Conservation (phyloP, 352 stramenopile species). For the Pythium sp. region DNA sequence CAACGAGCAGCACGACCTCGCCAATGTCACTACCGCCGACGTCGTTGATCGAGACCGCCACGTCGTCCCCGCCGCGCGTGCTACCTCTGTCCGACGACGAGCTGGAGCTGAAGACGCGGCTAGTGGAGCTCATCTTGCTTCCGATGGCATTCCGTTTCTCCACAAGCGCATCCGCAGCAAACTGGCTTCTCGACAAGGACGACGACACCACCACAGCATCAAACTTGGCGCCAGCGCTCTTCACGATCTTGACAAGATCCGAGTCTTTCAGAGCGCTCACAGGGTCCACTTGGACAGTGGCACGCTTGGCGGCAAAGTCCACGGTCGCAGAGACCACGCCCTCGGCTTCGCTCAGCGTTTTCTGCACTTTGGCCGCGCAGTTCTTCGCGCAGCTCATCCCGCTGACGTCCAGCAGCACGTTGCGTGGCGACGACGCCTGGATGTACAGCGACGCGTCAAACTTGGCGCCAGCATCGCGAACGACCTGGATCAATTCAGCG, state of each 20-base stretch:
- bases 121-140: slow-evolving; percentile 9
- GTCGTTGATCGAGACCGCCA: slow-evolving; percentile 34
- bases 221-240: slow-evolving; percentile 42
- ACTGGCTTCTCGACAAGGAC: slow-evolving; percentile 2
- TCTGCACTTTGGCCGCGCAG: slow-evolving; percentile 71
- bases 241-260: slow-evolving; percentile 55
- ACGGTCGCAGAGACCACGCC: slow-evolving; percentile 72
- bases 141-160: background rate
- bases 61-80: slow-evolving; percentile 22
- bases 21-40: slow-evolving; percentile 41
- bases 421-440: slow-evolving; percentile 23
- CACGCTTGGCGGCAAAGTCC: slow-evolving; percentile 60
- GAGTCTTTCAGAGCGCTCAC: slow-evolving; percentile 57
- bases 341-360: slow-evolving; percentile 44
- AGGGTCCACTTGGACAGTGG: slow-evolving; percentile 57
- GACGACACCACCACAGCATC: slow-evolving; percentile 25
- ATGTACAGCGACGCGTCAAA: slow-evolving; percentile 62
- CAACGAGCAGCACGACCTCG: slow-evolving; percentile 65
- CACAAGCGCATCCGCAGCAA: background rate
- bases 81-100: slow-evolving; percentile 4
- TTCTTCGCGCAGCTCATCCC: slow-evolving; percentile 71
- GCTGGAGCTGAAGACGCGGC: slow-evolving; percentile 8
- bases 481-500: slow-evolving; percentile 53
- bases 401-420: slow-evolving; percentile 47
- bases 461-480: slow-evolving; percentile 48